These are phyloP conservation scores for Malus hybrid DNA, from an alignment of 331 rosid species.

Conservation along the genomic window DNA sequence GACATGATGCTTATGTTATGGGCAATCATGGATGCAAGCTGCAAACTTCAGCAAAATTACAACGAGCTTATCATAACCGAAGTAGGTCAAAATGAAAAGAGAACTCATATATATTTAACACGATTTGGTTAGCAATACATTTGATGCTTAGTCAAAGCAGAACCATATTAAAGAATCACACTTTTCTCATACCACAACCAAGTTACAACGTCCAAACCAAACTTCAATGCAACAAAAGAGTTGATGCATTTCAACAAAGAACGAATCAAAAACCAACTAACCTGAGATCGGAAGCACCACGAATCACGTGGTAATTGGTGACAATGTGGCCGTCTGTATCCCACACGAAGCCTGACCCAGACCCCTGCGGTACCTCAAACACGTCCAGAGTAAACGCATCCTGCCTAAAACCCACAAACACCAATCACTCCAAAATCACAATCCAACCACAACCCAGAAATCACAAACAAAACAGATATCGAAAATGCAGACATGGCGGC, in stretches of 20 bases:
- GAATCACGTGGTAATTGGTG: constrained; percentile 92
- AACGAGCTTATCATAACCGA: background rate
- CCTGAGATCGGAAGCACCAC: constrained; percentile 99
- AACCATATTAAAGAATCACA: background rate
- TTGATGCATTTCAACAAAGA: background rate
- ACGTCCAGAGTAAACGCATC: constrained; percentile 90
- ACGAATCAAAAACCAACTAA: constrained; percentile 20
- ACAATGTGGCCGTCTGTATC: constrained; percentile 74
- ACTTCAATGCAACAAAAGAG: background rate
- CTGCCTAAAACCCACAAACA: constrained; percentile 46
- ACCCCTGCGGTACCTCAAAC: constrained; percentile 93
- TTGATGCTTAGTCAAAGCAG: background rate
- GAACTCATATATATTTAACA: background rate
- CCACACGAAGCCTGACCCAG: constrained; percentile 96
- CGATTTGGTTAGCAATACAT: background rate
- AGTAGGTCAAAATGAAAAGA: background rate
- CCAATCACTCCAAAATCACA: constrained; percentile 3
- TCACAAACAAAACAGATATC: background rate
- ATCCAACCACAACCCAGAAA: background rate
- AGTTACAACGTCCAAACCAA: background rate
- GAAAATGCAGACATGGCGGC: background rate
- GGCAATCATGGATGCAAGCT: background rate
- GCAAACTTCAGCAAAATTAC: background rate
- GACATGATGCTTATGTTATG: background rate
- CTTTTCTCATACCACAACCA: background rate